Base-by-base conservation (phyloP, 2,329 filamentous ascomycete species). In the Talaromyces sp. region DNA sequence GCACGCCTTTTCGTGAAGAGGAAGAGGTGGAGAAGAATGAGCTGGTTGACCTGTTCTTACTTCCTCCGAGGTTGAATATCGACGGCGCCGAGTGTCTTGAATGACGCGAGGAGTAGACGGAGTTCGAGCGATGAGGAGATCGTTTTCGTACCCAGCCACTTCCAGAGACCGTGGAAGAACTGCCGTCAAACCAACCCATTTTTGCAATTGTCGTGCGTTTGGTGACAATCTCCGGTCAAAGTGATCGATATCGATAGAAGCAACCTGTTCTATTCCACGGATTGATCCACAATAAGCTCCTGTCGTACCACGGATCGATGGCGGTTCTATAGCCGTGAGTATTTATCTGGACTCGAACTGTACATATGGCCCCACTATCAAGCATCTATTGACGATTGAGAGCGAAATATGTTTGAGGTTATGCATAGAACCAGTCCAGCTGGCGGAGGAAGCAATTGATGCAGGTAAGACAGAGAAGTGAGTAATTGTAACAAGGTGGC, bases 1-100 rank as follows among this genome's bases (percentile, higher is more conserved):
- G 79, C 18, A 90, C 90, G 71, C 91, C 90, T 73, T 91, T 91
- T 78, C 92, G 93, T 73, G 90, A 86, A 11, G 84, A 85, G 7
- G 82, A 88, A 46, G 84, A 85, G 28, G 83, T 82, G 21, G 58
- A 63, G 63, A 83, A 82, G 70, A 82, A 83, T 76, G 76, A 79
- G 18, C 74, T 75, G 59, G 70, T 73, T 58, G 75, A 75, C 33
- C 73, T 71, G 39, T 75, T 72, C 39, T 74, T 72, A 28, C 69
- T 67, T 31, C 72, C 68, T 54, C 76, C 71, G 60, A 75, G 69
- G 48, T 70, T 79, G 67, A 83, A 82, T 67, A 83, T 71, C 54
- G 80, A 81, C 5, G 77, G 76, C 4, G 77, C 76, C 18, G 77
- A 76, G 67, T 77, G 73, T 37, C 72, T 72, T 28, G 69, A 68